A percentile compares a stretch with the other conserved stretches of the same genome.
These are phyloP conservation scores for Sisymbrium altissimum DNA, from an alignment of 345 rosid genomes.

Conservation along the genomic window DNA sequence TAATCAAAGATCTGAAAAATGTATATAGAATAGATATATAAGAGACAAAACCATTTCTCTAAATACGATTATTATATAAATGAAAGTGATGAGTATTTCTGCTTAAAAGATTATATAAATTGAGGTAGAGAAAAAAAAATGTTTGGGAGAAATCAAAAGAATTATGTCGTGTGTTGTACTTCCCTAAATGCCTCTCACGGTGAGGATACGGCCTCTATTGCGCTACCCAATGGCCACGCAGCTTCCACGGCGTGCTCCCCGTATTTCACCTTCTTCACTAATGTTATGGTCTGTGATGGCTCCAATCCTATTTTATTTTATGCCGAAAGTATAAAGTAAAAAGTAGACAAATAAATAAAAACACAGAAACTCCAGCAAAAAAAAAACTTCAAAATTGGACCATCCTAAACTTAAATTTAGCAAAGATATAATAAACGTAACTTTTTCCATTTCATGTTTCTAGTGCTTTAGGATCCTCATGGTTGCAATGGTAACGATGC, in stretches of 20 bases:
- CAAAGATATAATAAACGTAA: neutral
- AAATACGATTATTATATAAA: neutral
- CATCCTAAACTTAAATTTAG: neutral
- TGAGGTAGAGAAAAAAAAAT: neutral
- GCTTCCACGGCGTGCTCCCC: conserved; percentile 74
- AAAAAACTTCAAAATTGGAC: neutral
- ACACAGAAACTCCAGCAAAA: neutral
- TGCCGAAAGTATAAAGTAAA: too few species aligned
- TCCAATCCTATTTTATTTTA: conserved; percentile 49
- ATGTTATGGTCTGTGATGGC: conserved; percentile 71
- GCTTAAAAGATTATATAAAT: neutral
- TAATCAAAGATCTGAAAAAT: neutral
- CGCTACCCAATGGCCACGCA: conserved; percentile 99
- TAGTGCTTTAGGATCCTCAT: neutral
- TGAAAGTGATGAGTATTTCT: neutral
- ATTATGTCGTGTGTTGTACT: conserved; percentile 9
- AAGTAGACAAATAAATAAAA: neutral
- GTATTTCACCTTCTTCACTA: conserved; percentile 79
- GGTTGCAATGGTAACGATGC: neutral
- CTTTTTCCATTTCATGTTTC: neutral
- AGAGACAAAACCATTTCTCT: neutral
- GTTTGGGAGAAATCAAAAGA: conserved; percentile 23
- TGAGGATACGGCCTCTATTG: conserved; percentile 84
- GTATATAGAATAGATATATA: neutral
- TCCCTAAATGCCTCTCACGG: conserved; percentile 21